Conservation (phyloP, 1,284 basidiomycete species). For the Melampsora americana region DNA sequence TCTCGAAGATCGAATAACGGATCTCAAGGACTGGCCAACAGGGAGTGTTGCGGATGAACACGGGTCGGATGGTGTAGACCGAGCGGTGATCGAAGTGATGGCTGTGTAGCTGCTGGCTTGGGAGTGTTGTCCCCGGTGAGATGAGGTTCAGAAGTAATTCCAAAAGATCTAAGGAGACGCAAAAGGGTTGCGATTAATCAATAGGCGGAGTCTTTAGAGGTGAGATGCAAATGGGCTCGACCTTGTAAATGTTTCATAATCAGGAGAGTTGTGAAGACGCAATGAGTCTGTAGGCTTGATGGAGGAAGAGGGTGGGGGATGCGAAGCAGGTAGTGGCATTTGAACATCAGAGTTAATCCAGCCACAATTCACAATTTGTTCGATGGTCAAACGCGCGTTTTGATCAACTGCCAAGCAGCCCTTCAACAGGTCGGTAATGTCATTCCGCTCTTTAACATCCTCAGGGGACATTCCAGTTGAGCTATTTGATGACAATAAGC, state of each 20-base stretch:
- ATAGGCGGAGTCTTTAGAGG: not conserved
- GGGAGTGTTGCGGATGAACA: not conserved
- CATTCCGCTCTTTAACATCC: slow-evolving; percentile 10
- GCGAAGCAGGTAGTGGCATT: not conserved
- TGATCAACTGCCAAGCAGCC: slow-evolving; percentile 21
- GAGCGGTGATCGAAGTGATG: not conserved
- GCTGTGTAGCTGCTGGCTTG: not conserved
- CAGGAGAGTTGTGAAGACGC: not conserved
- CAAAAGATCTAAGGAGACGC: slow-evolving; percentile 3
- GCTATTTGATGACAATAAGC: not conserved
- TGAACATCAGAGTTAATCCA: slow-evolving; percentile 13
- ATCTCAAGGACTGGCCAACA: not conserved
- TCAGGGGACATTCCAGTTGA: not conserved
- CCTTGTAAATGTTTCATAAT: not conserved
- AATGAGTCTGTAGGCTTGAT: not conserved
- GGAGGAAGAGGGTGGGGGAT: not conserved
- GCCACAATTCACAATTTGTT: slow-evolving; percentile 6
- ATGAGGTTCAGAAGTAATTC: not conserved
- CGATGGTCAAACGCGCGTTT: slow-evolving; percentile 23
- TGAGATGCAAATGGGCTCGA: slow-evolving; percentile 6
- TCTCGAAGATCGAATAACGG: not conserved
- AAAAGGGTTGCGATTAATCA: not conserved
- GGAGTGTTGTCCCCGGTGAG: not conserved
- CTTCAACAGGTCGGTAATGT: slow-evolving; percentile 25
- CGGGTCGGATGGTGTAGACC: slow-evolving; percentile 6